Evolutionary conservation across 768 basidiomycete species (phyloP).

Genomic region (Amanita jacksonii): DNA sequence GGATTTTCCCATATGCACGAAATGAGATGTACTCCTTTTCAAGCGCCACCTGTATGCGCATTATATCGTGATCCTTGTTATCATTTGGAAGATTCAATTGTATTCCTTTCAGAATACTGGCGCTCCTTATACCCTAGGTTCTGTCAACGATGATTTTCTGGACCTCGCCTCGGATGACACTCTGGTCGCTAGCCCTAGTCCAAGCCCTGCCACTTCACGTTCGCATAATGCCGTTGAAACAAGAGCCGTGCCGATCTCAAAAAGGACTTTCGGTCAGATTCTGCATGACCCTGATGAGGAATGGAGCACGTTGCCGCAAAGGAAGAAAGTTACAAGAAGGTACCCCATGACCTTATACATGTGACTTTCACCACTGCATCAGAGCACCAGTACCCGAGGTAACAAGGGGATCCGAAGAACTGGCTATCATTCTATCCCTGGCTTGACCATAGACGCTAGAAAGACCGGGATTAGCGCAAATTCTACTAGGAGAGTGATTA

Average conservation of each 20-base stretch:
- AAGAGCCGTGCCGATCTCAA: not conserved
- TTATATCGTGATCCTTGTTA: not conserved
- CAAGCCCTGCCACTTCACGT: not conserved
- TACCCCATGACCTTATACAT: not conserved
- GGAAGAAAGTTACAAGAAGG: constrained; percentile 3
- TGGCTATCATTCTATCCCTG: not conserved
- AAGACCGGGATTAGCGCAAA: constrained; percentile 2
- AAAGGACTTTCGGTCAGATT: no score
- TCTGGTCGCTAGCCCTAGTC: constrained; percentile 5
- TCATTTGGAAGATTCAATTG: not conserved
- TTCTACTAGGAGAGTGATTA: constrained; percentile 2
- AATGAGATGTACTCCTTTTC: not conserved
- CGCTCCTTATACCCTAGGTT: not conserved
- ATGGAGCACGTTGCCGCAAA: constrained; percentile 8
- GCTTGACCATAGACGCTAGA: not conserved
- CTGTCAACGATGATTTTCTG: not conserved
- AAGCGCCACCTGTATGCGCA: constrained; percentile 2
- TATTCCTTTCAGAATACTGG: not conserved
- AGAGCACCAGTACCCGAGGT: not conserved
- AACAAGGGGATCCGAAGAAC: not conserved
- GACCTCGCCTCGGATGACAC: constrained; percentile 8
- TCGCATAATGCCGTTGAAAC: not conserved
- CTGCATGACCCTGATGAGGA: constrained; percentile 3
- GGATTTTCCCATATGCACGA: not conserved
- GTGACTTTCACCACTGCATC: not conserved